phyloP scores from a whole-genome alignment of 441 rosid species.

The Bruguiera hainesii region DNA sequence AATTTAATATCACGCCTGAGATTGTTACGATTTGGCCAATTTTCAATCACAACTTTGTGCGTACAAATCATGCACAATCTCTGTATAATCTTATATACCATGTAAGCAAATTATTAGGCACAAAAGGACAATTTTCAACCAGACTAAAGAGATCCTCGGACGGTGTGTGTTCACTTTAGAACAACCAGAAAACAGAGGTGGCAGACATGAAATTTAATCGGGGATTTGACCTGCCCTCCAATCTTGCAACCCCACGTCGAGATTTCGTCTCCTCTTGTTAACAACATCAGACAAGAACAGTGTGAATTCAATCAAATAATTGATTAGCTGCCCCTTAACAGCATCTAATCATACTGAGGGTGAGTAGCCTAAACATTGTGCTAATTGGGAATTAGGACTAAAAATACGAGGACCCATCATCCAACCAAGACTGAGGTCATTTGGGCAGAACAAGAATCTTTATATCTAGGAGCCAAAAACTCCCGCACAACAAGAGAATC shows the following conservation, averaged over 20 bases:
- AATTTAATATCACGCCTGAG: too few relatives aligned
- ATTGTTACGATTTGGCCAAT: too few relatives aligned
- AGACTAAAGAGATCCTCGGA: conserved; percentile 4
- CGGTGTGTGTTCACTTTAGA: too few relatives aligned
- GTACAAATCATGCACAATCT: not conserved
- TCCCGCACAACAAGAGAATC: too few relatives aligned
- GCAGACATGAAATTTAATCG: conserved; percentile 11
- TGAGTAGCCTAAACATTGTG: too few relatives aligned
- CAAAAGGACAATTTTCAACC: conserved; percentile 16
- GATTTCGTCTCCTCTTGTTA: conserved; percentile 1
- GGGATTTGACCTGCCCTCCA: not conserved
- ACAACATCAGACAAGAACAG: not conserved
- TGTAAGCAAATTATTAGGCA: not conserved
- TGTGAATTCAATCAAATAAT: not conserved
- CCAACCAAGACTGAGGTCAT: too few relatives aligned
- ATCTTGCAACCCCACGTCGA: not conserved
- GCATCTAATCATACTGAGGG: not conserved
- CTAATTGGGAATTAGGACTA: too few relatives aligned
- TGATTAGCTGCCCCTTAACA: not conserved
- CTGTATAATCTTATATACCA: not conserved
- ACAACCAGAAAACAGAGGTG: not conserved
- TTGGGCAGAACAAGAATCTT: too few relatives aligned
- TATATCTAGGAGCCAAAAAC: too few relatives aligned
- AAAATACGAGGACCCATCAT: too few relatives aligned
- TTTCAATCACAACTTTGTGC: not conserved